These are phyloP conservation scores for Kodamaea laetipori DNA, from an alignment of 805 yeast genomes.

Conservation along the genomic window DNA sequence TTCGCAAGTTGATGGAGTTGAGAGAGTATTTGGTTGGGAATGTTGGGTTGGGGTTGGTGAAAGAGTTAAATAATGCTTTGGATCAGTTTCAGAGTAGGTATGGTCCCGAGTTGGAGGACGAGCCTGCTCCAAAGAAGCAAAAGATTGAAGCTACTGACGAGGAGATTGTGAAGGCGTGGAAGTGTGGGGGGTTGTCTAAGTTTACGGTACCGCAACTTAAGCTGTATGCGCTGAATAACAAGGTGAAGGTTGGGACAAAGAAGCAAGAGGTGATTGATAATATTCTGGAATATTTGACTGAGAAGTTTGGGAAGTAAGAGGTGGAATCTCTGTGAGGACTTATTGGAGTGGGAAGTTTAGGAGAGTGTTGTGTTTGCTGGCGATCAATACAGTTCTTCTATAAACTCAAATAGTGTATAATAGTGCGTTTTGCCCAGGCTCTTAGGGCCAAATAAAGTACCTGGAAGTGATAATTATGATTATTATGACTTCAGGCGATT, in stretches of 20 bases:
- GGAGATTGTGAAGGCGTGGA: slow-evolving; percentile 47
- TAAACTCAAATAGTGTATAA: too few relatives aligned
- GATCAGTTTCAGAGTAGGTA: slow-evolving; percentile 17
- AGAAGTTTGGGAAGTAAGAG: slow-evolving; percentile 7
- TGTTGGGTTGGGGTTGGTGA: slow-evolving; percentile 15
- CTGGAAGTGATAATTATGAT: too few relatives aligned
- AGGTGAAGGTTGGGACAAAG: slow-evolving; percentile 37
- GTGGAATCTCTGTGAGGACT: too few relatives aligned
- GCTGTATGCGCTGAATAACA: slow-evolving; percentile 35
- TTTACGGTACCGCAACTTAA: slow-evolving; percentile 48
- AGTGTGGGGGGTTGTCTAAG: slow-evolving; percentile 30
- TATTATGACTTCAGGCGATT: too few relatives aligned
- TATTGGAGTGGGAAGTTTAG: too few relatives aligned
- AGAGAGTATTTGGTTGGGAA: slow-evolving; percentile 9
- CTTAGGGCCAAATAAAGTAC: too few relatives aligned
- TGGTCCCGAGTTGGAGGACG: slow-evolving; percentile 35
- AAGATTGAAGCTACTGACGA: slow-evolving; percentile 24
- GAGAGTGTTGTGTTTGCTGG: too few relatives aligned
- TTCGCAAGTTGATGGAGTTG: slow-evolving; percentile 19
- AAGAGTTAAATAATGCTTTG: slow-evolving; percentile 15
- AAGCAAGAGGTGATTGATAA: slow-evolving; percentile 48
- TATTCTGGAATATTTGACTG: slow-evolving; percentile 33
- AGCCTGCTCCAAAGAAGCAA: slow-evolving; percentile 31
- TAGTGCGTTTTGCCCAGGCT: too few relatives aligned
- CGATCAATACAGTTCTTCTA: too few relatives aligned